Percentiles rank a stretch among this genome's conserved stretches.
Evolutionary conservation across 2,329 filamentous ascomycete species (phyloP).

Genomic region (Mariannaea elegans): DNA sequence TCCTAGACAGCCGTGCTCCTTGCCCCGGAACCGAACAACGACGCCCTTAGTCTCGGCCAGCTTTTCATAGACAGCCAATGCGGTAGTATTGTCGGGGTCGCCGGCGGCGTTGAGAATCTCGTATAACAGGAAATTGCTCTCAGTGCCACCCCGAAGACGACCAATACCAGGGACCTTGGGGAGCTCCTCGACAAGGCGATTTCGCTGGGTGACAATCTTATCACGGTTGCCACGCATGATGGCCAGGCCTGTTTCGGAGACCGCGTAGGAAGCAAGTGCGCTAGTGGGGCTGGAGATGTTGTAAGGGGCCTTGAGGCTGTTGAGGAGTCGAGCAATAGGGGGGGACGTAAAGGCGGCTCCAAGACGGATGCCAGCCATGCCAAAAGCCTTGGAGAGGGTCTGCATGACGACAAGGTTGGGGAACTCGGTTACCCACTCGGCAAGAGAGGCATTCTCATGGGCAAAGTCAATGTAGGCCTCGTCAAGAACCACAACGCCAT

Average conservation of each 20-base stretch:
- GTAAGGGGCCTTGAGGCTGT: conserved; percentile 95
- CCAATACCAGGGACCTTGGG: conserved; percentile 82
- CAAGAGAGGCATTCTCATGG: conserved; percentile 77
- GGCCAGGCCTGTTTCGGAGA: conserved; percentile 72
- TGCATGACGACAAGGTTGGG: conserved; percentile 98
- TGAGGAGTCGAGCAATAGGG: conserved; percentile 81
- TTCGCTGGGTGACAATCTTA: conserved; percentile 78
- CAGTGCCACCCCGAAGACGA: conserved; percentile 78
- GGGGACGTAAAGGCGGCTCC: conserved; percentile 84
- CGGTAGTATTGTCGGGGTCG: conserved; percentile 79
- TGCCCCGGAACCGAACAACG: conserved; percentile 92
- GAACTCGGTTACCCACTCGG: conserved; percentile 91
- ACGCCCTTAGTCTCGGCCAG: conserved; percentile 89
- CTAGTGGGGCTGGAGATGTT: conserved; percentile 92
- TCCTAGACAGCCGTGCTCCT: conserved; percentile 88
- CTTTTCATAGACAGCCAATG: conserved; percentile 81
- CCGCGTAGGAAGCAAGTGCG: conserved; percentile 77
- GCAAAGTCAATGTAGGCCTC: conserved; percentile 98
- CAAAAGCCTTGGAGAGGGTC: conserved; percentile 97
- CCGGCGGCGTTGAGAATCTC: conserved; percentile 82
- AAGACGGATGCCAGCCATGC: conserved; percentile 90
- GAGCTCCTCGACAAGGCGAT: conserved; percentile 78
- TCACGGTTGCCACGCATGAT: conserved; percentile 77
- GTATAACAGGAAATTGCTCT: conserved; percentile 89
- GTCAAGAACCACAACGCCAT: conserved; percentile 91